Evolutionary conservation across 805 yeast species (phyloP), one percentile per base, ranked within the genome.

Genomic region (Wickerhamomyces queroliae): DNA sequence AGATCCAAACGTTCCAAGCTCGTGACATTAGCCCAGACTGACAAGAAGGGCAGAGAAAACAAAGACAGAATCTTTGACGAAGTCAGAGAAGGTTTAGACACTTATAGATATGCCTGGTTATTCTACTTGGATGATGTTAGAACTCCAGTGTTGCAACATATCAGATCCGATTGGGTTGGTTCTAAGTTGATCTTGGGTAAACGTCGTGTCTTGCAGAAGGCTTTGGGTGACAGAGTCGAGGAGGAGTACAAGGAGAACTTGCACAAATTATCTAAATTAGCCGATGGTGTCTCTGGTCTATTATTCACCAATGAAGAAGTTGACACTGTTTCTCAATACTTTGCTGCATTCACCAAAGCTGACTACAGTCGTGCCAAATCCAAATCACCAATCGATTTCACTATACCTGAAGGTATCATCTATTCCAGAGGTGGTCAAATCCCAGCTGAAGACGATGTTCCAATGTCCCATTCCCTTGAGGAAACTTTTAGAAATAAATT

Each of bases 1-100:
- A 87, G 95, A 76, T 89, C 97, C 27, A 90, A 81, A 63, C 91
- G 98, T 77, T 83, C 96, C 51, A 93, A 87, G 80, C 81, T 90
- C 52, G 95, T 93, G 45, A 86, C 98, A 12, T 72, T 93, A 53
- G 93, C 99, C 28, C 91, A 91, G 60, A 91, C 98, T 47, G 97
- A 89, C 52, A 93, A 89, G 66, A 93, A 93, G 61, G 96, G 96
- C 37, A 80, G 82, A 50, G 97, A 87, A 53, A 89, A 88, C 66
- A 93, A 93, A 62, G 91, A 79, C 52, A 74, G 91, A 55, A 80
- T 91, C 50, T 93, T 89, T 51, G 96, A 90, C 56, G 96, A 89
- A 47, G 81, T 93, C 38, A 80, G 96, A 67, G 74, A 74, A 44
- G 80, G 84, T 16, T 73, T 93, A 43, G 97, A 93, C 50, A 69